These are phyloP conservation scores for Trichoderma cornu-damae DNA, from an alignment of 2,329 filamentous ascomycete species.

Conservation along the genomic window DNA sequence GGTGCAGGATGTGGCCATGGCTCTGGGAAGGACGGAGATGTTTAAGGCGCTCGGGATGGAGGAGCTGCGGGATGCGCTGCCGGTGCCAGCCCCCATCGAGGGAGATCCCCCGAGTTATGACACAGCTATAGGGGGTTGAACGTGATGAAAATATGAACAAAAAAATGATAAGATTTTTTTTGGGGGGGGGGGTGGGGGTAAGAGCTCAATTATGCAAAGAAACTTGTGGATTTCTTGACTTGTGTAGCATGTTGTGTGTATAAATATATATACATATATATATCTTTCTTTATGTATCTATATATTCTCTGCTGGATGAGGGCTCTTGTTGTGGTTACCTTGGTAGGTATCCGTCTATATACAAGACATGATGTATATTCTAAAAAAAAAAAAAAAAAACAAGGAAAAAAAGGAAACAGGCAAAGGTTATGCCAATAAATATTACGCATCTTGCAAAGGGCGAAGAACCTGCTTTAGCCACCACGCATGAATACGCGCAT, in stretches of 20 bases:
- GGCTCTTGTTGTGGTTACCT: no score
- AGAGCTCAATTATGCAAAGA: neutral
- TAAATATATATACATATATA: neutral
- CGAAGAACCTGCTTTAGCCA: conserved; percentile 68
- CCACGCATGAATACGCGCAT: conserved; percentile 86
- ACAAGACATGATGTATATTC: neutral
- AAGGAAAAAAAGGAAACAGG: neutral
- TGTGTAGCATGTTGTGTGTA: neutral
- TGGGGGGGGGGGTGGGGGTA: no score
- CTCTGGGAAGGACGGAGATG: conserved; percentile 27
- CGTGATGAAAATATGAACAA: neutral
- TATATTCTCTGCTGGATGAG: neutral
- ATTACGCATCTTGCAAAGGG: conserved; percentile 19
- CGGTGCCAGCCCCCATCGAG: neutral
- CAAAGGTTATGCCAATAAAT: neutral
- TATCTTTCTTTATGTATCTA: neutral
- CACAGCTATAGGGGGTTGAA: neutral
- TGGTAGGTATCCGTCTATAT: conserved; percentile 11
- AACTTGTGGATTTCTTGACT: neutral
- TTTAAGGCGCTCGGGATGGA: conserved; percentile 25
- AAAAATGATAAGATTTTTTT: neutral
- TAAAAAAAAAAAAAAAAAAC: neutral
- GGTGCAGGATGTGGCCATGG: conserved; percentile 26
- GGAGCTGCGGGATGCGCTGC: neutral
- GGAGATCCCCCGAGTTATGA: neutral